Evolutionary conservation across 2,329 filamentous ascomycete genomes (phyloP), one percentile per base, ranked within the genome.

Genomic region (Nemania sp.): DNA sequence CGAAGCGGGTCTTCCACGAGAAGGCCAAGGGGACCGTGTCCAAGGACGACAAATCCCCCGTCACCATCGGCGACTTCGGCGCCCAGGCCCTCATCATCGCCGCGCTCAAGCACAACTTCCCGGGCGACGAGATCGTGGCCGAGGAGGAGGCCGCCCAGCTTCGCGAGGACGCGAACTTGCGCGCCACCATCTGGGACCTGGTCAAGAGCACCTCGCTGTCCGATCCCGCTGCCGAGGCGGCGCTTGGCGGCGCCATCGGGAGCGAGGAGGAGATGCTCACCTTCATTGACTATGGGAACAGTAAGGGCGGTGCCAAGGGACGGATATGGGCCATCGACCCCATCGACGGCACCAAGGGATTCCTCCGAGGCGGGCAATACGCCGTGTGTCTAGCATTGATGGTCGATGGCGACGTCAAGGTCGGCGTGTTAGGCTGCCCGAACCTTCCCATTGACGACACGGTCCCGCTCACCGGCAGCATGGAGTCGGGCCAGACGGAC

Each of bases 291-390:
- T 76, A 77, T 63, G 89, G 89, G 43, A 85, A 84, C 73, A 91
- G 88, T 76, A 78, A 84, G 59, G 92, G 92, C 62, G 92, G 92
- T 29, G 76, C 79, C 62, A 83, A 80, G 66, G 92, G 92, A 64
- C 84, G 95, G 67, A 91, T 98, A 76, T 99, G 95, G 95, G 91
- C 94, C 42, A 87, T 99, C 59, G 95, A 99, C 77, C 95, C 95
- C 61, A 97, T 99, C 65, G 95, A 99, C 76, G 95, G 95, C 67
- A 99, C 95, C 55, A 97, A 97, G 80, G 96, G 95, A 32, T 99
- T 99, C 80, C 81, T 99, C 62, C 87, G 96, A 64, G 95, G 95
- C 54, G 96, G 93, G 40, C 95, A 99, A 80, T 99, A 99, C 74
- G 96, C 95, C 57, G 92, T 99, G 55, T 97, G 94, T 74, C 84